These are phyloP conservation scores for Malbranchea zuffiana DNA, from an alignment of 2,329 filamentous ascomycete genomes.

Conservation along the genomic window DNA sequence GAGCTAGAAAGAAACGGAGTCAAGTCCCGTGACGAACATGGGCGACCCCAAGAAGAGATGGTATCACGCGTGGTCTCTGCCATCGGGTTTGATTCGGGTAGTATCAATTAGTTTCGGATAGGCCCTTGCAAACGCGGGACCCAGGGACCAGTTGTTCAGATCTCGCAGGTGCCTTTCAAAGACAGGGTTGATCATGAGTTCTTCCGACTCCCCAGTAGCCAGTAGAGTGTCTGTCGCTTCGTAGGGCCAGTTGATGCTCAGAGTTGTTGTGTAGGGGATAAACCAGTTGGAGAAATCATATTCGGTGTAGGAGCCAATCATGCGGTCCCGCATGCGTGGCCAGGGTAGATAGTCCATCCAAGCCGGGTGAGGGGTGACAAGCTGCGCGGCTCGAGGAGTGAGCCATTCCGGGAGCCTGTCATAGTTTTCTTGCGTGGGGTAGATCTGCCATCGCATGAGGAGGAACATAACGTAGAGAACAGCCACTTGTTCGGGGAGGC, in stretches of 20 bases:
- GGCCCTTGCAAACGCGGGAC: constrained; percentile 53
- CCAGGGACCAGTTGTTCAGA: constrained; percentile 71
- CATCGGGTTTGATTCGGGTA: constrained; percentile 23
- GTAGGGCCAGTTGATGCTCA: constrained; percentile 78
- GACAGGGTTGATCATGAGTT: constrained; percentile 71
- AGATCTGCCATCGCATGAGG: constrained; percentile 74
- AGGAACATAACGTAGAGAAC: constrained; percentile 80
- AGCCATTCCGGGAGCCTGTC: constrained; percentile 65
- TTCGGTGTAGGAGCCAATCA: constrained; percentile 45
- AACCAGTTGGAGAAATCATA: constrained; percentile 73
- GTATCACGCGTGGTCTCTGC: too few species aligned
- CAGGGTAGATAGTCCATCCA: constrained; percentile 81
- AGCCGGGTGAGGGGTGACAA: constrained; percentile 57
- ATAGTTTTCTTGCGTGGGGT: constrained; percentile 68
- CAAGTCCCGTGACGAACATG: too few species aligned
- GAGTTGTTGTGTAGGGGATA: constrained; percentile 63
- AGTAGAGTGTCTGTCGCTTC: constrained; percentile 60
- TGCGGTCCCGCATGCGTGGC: constrained; percentile 60
- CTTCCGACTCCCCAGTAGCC: constrained; percentile 41
- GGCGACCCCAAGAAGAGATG: too few species aligned
- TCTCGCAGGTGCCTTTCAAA: constrained; percentile 71
- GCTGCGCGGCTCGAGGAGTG: constrained; percentile 54
- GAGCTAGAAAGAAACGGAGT: too few species aligned
- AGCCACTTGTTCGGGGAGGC: constrained; percentile 71
- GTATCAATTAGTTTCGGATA: constrained; percentile 49